Base-by-base conservation (phyloP, 129 eudicot genomes). In the Tagetes patula region DNA sequence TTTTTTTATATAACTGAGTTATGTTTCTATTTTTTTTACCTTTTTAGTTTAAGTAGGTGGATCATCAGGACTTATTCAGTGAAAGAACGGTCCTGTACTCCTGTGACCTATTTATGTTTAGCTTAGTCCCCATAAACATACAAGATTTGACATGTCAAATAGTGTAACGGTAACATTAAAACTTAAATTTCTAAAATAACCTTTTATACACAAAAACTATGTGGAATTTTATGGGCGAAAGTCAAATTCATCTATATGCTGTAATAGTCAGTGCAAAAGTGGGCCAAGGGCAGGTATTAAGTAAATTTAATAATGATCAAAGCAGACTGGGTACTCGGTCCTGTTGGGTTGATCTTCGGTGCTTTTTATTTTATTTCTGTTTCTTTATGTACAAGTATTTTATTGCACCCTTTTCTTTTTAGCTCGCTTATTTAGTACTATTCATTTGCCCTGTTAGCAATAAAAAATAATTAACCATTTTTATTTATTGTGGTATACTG, bases 101-200 rank as follows among this genome's bases (percentile, higher is more conserved):
- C 38, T 32, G 12, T 31, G 5, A 31, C 63, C 38, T 56, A 8
- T 38, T 8, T 56, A 32, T 56, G 63, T 56, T 56, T 56, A 32
- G 63, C 38, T 30, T 56, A 56, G 63, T 30, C 38, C 13, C 39
- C 33, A 20, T 20, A 31, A 56, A 31, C 12, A 8, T 52, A 32
- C n/a, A 14, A 4, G 31, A 52, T 52, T 52, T 52, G 33, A n/a
- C 58, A n/a, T 13, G 8, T n/a, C 32, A 52, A 14, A 53, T 56
- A 11, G 58, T 31, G 5, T 31, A 20, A 20, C 30, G 8, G 8
- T 14, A 66, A 66, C 55, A 43, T 30, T 45, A 30, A 30, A 43
- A 31, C 11, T 69, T 60, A 69, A 33, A 48, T 69, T 13, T 48
- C 60, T 69, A 36, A 13, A 30, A 46, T 67, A 20, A 6, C 56